Base-by-base conservation (phyloP, 345 rosid species). In the Gossypium longicalyx region DNA sequence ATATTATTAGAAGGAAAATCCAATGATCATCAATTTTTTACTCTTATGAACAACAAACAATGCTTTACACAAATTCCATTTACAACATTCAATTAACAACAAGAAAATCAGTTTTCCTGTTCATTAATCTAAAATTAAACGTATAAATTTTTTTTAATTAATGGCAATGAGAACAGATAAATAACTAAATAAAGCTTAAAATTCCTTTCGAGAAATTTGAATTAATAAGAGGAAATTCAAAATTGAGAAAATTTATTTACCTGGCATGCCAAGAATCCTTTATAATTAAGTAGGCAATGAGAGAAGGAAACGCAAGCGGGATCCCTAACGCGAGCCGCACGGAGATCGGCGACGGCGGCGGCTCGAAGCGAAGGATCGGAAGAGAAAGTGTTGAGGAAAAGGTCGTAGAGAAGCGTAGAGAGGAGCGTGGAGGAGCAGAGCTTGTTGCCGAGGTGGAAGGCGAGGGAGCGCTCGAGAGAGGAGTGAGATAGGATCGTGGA, bases 301-400 rank as follows among this genome's bases (percentile, higher is more conserved):
- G 99, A 89, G 88, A 91, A 94, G 12, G 99, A 94, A 47, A 92
- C 90, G 61, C 98, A 94, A 56, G 98, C 98, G 0, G 98, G 98
- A 77, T 94, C 98, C 27, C 98, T 91, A 27, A 81, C 85, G 45
- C 89, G 90, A 74, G 89, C 91, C 49, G 98, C 98, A 64, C 90
- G 93, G 1, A 94, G 95, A 76, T 94, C 98, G 52, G 98, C 93
- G 67, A 94, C 95, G 77, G 97, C 83, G 71, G 98, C 98, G 73
- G 97, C 83, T 23, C 88, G 80, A 7, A 94, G 91, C 38, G 87
- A 72, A 7, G 88, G 89, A 70, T 93, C 98, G 16, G 91, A 83
- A 70, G 97, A 72, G 90, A 93, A 88, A 63, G 93, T 89, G 81
- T 84, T 87, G 53, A 95, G 87, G 76, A 93, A 95, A 44, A 95